Percentiles rank a stretch among this genome's conserved stretches.
Conservation (phyloP, 768 basidiomycete species). For the Ramaria sp. region DNA sequence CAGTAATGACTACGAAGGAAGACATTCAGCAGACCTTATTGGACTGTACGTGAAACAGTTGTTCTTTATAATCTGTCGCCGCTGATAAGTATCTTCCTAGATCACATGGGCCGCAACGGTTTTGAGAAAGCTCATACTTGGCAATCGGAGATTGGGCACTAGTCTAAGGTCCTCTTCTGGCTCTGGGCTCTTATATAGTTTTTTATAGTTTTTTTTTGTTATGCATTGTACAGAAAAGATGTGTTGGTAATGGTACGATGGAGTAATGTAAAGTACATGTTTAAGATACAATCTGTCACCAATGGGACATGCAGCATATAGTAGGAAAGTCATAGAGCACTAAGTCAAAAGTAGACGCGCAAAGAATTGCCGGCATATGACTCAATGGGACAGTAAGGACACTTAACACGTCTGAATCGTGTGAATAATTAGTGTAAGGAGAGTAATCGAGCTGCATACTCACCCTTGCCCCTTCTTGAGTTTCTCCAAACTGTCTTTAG, state of each 20-base stretch:
- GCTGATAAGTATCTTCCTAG: conserved; percentile 24
- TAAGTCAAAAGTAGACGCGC: conserved; percentile 49
- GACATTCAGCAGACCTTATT: conserved; percentile 75
- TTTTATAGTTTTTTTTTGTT: not conserved
- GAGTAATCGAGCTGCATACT: conserved; percentile 28
- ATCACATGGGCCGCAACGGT: conserved; percentile 69
- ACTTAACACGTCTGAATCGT: conserved; percentile 71
- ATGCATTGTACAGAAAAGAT: too few relatives aligned
- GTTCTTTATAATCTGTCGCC: not conserved
- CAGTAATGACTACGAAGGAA: conserved; percentile 67
- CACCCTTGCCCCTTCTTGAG: conserved; percentile 77
- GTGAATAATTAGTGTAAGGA: not conserved
- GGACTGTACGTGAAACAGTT: conserved; percentile 49
- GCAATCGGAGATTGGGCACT: conserved; percentile 66
- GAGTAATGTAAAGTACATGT: not conserved
- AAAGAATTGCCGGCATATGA: conserved; percentile 46
- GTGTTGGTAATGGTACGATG: not conserved
- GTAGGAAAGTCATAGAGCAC: not conserved
- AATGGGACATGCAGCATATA: not conserved
- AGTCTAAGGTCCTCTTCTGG: not conserved
- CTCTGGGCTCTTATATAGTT: not conserved
- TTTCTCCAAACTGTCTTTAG: conserved; percentile 83
- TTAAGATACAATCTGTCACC: not conserved
- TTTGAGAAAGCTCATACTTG: conserved; percentile 86
- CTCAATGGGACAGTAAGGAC: conserved; percentile 91